Evolutionary conservation across 345 rosid species (phyloP).

Genomic region (Eucalyptus virginea): DNA sequence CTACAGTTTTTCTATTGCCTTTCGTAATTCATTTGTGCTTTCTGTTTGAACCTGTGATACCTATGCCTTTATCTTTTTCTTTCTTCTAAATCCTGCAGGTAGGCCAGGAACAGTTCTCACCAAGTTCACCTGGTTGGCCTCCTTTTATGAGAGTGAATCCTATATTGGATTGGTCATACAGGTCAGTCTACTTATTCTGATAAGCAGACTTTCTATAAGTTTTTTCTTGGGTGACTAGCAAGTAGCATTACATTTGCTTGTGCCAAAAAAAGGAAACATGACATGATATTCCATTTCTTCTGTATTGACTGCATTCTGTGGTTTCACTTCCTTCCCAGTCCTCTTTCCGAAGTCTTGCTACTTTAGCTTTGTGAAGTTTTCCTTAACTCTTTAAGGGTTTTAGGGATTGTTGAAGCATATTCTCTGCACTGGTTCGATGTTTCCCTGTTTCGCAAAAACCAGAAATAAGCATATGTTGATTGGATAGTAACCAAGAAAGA

Average conservation of each 20-base stretch:
- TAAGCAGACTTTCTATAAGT: neutral
- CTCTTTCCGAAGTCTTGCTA: neutral
- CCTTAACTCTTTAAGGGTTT: neutral
- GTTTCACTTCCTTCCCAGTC: neutral
- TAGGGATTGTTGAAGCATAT: neutral
- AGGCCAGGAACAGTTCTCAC: constrained; percentile 98
- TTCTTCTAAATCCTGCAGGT: constrained; percentile 28
- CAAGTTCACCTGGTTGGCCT: constrained; percentile 99
- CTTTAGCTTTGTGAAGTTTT: neutral
- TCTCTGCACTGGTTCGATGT: neutral
- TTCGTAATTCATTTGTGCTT: neutral
- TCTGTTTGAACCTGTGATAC: neutral
- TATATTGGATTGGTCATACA: constrained; percentile 98
- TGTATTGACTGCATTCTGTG: neutral
- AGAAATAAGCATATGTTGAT: neutral
- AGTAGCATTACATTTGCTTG: neutral
- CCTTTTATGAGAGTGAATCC: constrained; percentile 99
- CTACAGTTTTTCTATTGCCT: neutral
- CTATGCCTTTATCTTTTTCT: neutral
- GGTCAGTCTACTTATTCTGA: too few relatives aligned
- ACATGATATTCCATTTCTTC: neutral
- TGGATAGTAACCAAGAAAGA: neutral
- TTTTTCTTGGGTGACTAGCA: neutral
- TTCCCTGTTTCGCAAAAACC: neutral
- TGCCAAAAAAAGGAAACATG: neutral